Base-by-base conservation (phyloP, 139 green algal genomes). In the Auxenochlorella protothecoides region DNA sequence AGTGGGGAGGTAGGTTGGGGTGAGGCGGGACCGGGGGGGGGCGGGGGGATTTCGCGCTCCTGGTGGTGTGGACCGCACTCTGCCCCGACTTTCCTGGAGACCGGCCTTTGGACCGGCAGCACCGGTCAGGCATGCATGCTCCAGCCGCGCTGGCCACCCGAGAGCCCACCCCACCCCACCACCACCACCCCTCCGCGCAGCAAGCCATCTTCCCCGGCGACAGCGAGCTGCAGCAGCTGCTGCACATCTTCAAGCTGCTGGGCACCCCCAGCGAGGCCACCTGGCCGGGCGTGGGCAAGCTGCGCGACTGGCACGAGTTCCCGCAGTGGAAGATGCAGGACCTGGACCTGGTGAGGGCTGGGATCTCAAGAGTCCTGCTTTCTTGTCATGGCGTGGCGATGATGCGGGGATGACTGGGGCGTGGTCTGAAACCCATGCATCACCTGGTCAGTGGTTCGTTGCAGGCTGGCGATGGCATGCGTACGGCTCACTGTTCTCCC, bases 271-370 rank as follows among this genome's bases (percentile, higher is more conserved):
- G 77, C 72, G 90, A 96, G 72, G 65, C 75, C 3, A 71, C 77
- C 66, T 96, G 90, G 90, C 86, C 88, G 52, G 89, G 87, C 55
- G 86, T 96, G 14, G 83, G 79, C 64, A 74, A 83, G 72, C 81
- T 93, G n/a, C 81, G 80, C 4, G 90, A 96, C 81, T 96, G 88
- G 89, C 89, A 96, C 81, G 90, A 94, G 70, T 96, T 92, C 73
- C 90, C 90, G 12, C 81, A 11, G 57, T 44, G 27, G 27, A 44
- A 44, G 27, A 44, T 44, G 27, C 27, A 44, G 27, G 27, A 44
- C 27, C 27, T 44, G 27, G 27, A 44, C 27, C 27, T 44, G 27
- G 27, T 44, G 27, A 44, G 27, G 27, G 27, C 27, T 44, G 27
- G 27, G 27, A 44, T 44, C 27, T 44, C 27, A 44, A 44, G 27